Percentiles rank a stretch among this genome's conserved stretches.
Evolutionary conservation across 2,329 filamentous ascomycete genomes (phyloP).

Genomic region (Madurella fahalii): DNA sequence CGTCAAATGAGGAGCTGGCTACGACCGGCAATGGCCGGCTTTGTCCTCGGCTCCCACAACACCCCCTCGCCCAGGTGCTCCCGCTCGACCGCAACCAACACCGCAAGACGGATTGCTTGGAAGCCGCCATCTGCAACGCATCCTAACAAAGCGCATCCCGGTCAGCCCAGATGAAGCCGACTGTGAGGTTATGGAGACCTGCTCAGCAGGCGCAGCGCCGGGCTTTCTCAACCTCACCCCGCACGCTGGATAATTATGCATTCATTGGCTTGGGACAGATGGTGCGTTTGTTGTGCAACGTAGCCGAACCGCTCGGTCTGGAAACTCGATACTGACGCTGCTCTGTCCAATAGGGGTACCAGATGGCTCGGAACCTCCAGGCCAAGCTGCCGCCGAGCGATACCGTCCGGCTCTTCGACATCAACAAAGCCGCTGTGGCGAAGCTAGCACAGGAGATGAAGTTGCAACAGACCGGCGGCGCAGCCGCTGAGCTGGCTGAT

Average conservation of each 20-base stretch:
- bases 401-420: slow-evolving; percentile 52
- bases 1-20: slow-evolving; percentile 15
- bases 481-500: slow-evolving; percentile 41
- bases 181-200: slow-evolving; percentile 25
- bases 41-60: slow-evolving; percentile 23
- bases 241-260: slow-evolving; percentile 50
- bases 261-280: slow-evolving; percentile 60
- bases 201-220: slow-evolving; percentile 36
- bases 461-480: slow-evolving; percentile 41
- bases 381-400: slow-evolving; percentile 50
- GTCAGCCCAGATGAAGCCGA: slow-evolving; percentile 23
- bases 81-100: slow-evolving; percentile 16
- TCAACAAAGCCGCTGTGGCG: slow-evolving; percentile 48
- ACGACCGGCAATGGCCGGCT: slow-evolving; percentile 37
- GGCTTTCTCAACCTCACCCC: slow-evolving; percentile 47
- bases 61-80: slow-evolving; percentile 1
- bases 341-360: slow-evolving; percentile 46
- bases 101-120: not conserved
- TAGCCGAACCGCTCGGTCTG: not conserved
- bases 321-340: not conserved
- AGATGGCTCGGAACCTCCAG: slow-evolving; percentile 61
- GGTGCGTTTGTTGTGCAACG: slow-evolving; percentile 37
- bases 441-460: slow-evolving; percentile 46
- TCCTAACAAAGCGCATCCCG: not conserved
- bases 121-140: not conserved